These are phyloP conservation scores for Aureobasidium vineae DNA, from an alignment of 2,329 filamentous ascomycete species.

Conservation along the genomic window DNA sequence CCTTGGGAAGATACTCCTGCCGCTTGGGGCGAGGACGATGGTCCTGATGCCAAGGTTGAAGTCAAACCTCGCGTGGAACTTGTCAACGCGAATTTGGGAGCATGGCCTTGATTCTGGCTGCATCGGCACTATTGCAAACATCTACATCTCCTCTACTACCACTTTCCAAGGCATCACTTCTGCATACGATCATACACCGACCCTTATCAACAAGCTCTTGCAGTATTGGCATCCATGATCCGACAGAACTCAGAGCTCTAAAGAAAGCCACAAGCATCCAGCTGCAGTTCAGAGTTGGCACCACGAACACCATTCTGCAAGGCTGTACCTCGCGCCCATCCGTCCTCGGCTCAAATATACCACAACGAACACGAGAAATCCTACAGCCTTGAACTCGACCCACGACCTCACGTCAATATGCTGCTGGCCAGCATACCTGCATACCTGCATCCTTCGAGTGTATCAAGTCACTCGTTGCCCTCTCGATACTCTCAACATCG, in stretches of 20 bases:
- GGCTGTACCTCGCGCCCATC: not conserved
- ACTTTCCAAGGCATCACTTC: too few species aligned
- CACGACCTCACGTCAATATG: not conserved
- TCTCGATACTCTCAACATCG: not conserved
- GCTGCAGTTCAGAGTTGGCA: too few species aligned
- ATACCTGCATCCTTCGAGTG: not conserved
- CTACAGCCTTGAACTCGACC: not conserved
- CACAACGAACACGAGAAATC: not conserved
- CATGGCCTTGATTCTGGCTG: slow-evolving; percentile 10
- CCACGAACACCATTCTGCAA: not conserved
- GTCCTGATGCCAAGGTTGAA: not conserved
- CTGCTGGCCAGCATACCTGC: not conserved
- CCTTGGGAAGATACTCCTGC: not conserved
- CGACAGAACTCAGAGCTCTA: too few species aligned
- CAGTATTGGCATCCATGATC: too few species aligned
- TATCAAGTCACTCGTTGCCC: not conserved
- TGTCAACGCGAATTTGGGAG: not conserved
- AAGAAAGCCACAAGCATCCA: too few species aligned
- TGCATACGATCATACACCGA: too few species aligned
- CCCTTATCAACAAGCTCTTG: too few species aligned
- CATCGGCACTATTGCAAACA: too few species aligned
- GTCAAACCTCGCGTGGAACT: slow-evolving; percentile 5
- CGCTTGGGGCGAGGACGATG: not conserved
- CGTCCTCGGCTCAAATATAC: not conserved
- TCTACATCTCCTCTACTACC: too few species aligned